These are phyloP conservation scores for Butyriboletus appendiculatus DNA, from an alignment of 1,284 basidiomycete species.

Conservation along the genomic window DNA sequence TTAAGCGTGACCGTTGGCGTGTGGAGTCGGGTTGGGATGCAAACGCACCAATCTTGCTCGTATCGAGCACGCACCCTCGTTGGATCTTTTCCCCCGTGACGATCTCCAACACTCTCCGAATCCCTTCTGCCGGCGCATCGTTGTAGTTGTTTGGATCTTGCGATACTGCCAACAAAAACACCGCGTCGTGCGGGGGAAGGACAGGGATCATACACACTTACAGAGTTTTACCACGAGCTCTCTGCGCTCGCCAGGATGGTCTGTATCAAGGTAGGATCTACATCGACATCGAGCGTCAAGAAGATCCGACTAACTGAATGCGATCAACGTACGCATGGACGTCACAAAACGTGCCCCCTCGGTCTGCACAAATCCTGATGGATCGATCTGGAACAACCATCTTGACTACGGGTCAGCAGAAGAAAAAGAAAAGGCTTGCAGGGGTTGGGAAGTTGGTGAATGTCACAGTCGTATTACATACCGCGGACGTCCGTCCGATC, in stretches of 20 bases:
- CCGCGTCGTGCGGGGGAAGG: not conserved
- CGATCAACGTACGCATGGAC: conserved; percentile 61
- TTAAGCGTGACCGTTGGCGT: not conserved
- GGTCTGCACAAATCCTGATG: conserved; percentile 54
- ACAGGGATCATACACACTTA: conserved; percentile 37
- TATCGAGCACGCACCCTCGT: conserved; percentile 67
- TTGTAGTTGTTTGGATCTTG: conserved; percentile 86
- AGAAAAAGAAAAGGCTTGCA: not conserved
- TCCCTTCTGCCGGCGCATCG: conserved; percentile 95
- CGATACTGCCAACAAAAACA: conserved; percentile 57
- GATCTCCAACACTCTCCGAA: conserved; percentile 86
- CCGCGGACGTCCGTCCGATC: not conserved
- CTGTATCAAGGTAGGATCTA: conserved; percentile 74
- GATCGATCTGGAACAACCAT: conserved; percentile 56
- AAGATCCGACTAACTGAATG: not conserved
- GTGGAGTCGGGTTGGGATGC: not conserved
- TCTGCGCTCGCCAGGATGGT: conserved; percentile 57
- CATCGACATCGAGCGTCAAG: not conserved
- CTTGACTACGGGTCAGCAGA: not conserved
- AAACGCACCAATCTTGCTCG: conserved; percentile 76
- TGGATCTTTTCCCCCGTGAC: conserved; percentile 69
- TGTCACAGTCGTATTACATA: not conserved
- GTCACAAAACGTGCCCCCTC: conserved; percentile 82
- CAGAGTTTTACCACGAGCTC: conserved; percentile 83
- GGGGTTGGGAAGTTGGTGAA: not conserved